These are phyloP conservation scores for Aspergillus pseudoterreus DNA, from an alignment of 2,329 filamentous ascomycete genomes.

Conservation along the genomic window DNA sequence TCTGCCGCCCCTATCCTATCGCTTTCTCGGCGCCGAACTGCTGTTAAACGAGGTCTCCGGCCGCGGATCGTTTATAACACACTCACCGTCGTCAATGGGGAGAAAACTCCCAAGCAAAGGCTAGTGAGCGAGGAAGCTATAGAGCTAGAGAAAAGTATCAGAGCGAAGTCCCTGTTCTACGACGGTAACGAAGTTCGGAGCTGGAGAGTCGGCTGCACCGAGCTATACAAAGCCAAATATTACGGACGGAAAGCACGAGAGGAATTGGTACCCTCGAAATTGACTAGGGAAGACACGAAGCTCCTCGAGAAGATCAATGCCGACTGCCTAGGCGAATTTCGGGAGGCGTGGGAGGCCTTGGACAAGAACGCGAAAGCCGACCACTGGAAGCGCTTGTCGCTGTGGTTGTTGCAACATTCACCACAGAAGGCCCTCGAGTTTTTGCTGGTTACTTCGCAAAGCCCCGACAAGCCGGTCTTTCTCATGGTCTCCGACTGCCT, in stretches of 20 bases:
- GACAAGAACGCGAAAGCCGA: constrained; percentile 16
- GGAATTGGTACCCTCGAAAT: background rate
- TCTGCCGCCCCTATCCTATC: background rate
- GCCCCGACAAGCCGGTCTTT: constrained; percentile 32
- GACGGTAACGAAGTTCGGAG: background rate
- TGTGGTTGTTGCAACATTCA: constrained; percentile 44
- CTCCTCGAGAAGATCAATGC: constrained; percentile 21
- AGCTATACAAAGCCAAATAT: constrained; percentile 21
- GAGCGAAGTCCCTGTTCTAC: constrained; percentile 19
- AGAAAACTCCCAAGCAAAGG: constrained; percentile 12
- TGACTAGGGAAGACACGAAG: constrained; percentile 13
- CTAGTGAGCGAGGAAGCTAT: constrained; percentile 17
- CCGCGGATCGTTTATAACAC: constrained; percentile 2
- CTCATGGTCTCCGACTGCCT: constrained; percentile 46
- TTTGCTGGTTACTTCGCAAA: constrained; percentile 38
- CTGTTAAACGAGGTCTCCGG: background rate
- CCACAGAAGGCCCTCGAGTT: constrained; percentile 38
- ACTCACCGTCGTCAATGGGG: constrained; percentile 6
- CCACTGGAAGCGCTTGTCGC: constrained; percentile 42
- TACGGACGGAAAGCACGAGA: constrained; percentile 5
- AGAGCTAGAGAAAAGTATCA: constrained; percentile 18
- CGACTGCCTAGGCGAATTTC: constrained; percentile 23
- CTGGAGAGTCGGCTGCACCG: constrained; percentile 23
- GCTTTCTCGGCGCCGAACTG: background rate
- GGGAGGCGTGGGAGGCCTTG: constrained; percentile 25